Evolutionary conservation across 352 stramenopile genomes (phyloP), one percentile per base, ranked within the genome.

Genomic region (Globisporangium nunn): DNA sequence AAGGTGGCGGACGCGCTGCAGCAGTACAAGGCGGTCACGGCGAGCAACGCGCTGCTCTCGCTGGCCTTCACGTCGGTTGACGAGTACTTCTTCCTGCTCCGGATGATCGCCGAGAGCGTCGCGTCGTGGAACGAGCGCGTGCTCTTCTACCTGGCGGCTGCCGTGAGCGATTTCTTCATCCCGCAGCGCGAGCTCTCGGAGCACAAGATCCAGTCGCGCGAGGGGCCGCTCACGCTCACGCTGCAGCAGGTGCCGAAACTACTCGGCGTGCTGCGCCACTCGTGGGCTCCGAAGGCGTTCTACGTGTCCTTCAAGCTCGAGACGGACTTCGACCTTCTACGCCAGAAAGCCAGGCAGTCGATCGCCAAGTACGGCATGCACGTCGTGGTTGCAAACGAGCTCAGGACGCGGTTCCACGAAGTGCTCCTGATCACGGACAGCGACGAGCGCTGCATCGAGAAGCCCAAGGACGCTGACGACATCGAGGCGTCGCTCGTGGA

Each of bases 301-400:
- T 81, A 96, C 28, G 90, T 98, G 23, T 98, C 90, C 31, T 99
- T 99, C 78, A 99, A 99, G 75, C 83, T 99, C 30, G 97, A 99
- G 78, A 99, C 97, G 6, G 96, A 99, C 78, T 76, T 71, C 52
- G 71, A 83, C 2, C 88, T 99, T 49, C 79, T 99, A 47, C 71
- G 90, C 33, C 55, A 88, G 60, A 99, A 99, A 72, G 89, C 93
- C 18, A 74, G 87, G 54, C 75, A 86, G 64, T 85, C 96, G 1
- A 90, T 99, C 30, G 68, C 85, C 61, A 97, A 90, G 59, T 99
- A 99, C 68, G 82, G 79, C 50, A 94, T 99, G 74, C 93, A 99
- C 66, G 62, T 98, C 44, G 97, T 99, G 1, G 86, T 99, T 45
- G 97, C 96, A 3, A 99, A 99, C 77, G 76, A 98, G 56, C 83